Percentiles rank a stretch among this genome's conserved stretches.
Evolutionary conservation across 225 moss, liverwort and hornwort genomes (phyloP).

Genomic region (Marchantia paleacea): DNA sequence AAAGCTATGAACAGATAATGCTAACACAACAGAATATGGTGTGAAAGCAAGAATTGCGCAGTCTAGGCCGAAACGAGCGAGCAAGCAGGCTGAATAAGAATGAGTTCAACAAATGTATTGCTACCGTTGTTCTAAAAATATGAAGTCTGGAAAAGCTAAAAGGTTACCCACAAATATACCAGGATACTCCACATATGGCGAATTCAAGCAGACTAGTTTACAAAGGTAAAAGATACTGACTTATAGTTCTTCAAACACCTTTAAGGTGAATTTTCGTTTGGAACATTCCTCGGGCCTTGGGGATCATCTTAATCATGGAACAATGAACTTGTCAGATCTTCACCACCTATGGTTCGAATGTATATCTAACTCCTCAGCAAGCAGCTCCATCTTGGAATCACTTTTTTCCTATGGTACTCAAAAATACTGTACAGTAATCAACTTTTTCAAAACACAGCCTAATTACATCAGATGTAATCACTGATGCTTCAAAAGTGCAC

Average conservation of each 20-base stretch:
- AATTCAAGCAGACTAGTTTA: neutral
- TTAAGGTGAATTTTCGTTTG: neutral
- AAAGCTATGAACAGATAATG: no score
- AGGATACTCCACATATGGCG: no score
- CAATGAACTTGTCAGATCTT: conserved; percentile 1
- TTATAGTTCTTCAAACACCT: neutral
- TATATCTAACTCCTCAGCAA: neutral
- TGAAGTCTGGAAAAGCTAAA: no score
- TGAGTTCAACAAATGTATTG: no score
- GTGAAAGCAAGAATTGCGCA: no score
- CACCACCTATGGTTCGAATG: neutral
- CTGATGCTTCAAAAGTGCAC: neutral
- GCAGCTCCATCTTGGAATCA: neutral
- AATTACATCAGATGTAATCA: neutral
- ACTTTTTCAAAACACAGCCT: neutral
- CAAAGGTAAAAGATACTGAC: neutral
- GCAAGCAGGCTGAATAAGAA: no score
- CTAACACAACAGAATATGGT: no score
- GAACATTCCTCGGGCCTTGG: neutral
- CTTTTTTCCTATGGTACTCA: neutral
- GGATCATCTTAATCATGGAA: neutral
- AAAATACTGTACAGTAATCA: neutral
- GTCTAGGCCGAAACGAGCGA: no score
- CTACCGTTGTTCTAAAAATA: no score
- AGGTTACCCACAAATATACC: no score